Conservation (phyloP, 768 basidiomycete genomes). For the Boletus reticulatus region DNA sequence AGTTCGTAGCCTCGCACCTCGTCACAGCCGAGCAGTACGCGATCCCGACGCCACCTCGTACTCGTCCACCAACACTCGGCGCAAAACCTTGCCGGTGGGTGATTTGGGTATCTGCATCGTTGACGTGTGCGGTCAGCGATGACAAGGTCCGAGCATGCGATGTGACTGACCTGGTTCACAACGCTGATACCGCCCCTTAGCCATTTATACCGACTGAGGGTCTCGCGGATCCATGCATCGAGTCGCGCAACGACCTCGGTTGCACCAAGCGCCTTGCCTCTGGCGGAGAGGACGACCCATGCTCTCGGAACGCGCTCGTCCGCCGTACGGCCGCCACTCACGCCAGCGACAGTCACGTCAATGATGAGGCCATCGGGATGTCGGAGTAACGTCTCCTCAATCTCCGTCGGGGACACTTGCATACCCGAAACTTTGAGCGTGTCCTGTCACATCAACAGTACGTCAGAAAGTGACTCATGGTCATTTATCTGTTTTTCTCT, state of each 20-base stretch:
- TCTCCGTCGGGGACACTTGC: constrained; percentile 80
- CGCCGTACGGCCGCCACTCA: constrained; percentile 63
- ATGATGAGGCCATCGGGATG: constrained; percentile 60
- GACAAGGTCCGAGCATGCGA: background rate
- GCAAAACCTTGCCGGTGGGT: constrained; percentile 69
- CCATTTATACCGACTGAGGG: constrained; percentile 76
- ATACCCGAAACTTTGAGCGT: constrained; percentile 76
- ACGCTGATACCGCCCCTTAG: constrained; percentile 69
- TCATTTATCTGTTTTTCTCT: background rate
- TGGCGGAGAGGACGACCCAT: constrained; percentile 66
- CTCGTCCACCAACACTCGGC: constrained; percentile 57
- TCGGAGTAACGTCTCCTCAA: constrained; percentile 61
- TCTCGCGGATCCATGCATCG: constrained; percentile 58
- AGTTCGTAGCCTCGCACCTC: background rate
- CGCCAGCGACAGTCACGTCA: constrained; percentile 73
- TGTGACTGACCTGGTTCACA: constrained; percentile 52
- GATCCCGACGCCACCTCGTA: constrained; percentile 40
- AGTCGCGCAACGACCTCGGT: constrained; percentile 43
- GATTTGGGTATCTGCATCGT: constrained; percentile 61
- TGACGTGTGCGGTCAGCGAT: background rate
- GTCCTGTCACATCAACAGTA: constrained; percentile 43
- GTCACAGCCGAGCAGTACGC: constrained; percentile 25
- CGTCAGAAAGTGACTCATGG: background rate
- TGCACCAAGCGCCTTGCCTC: constrained; percentile 50
- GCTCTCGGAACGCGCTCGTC: constrained; percentile 78